phyloP scores from a whole-genome alignment of 257 asterid species.

The Solanum ossicruentum region DNA sequence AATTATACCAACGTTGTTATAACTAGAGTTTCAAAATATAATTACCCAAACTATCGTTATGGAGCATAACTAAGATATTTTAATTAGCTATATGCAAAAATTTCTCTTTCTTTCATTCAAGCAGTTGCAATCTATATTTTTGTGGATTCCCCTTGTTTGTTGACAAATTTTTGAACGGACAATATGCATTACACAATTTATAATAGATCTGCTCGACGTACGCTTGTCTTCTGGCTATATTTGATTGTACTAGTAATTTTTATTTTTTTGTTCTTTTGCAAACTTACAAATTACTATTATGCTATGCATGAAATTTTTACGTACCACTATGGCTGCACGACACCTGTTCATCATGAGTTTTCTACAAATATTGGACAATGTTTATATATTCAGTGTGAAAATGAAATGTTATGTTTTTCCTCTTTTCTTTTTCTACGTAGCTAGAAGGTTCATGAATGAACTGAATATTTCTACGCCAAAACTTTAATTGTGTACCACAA shows the following conservation, averaged over 20 bases:
- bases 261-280: no score
- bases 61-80: no score
- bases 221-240: neutral
- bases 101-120: neutral
- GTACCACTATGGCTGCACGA: neutral
- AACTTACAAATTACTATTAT: neutral
- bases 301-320: neutral
- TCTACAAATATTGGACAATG: neutral
- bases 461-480: neutral
- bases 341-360: neutral
- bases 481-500: neutral
- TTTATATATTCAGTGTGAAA: neutral
- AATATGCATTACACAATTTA: neutral
- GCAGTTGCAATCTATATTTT: neutral
- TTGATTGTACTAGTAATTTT: no score
- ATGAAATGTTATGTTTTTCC: neutral
- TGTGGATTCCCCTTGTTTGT: neutral
- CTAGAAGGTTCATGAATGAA: neutral
- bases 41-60: no score
- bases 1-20: no score
- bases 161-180: neutral
- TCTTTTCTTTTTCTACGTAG: neutral
- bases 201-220: neutral
- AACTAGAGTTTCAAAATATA: no score
- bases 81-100: no score